Evolutionary conservation across 1,284 basidiomycete species (phyloP), one percentile per base, ranked within the genome.

Genomic region (Cryptococcus sp.): DNA sequence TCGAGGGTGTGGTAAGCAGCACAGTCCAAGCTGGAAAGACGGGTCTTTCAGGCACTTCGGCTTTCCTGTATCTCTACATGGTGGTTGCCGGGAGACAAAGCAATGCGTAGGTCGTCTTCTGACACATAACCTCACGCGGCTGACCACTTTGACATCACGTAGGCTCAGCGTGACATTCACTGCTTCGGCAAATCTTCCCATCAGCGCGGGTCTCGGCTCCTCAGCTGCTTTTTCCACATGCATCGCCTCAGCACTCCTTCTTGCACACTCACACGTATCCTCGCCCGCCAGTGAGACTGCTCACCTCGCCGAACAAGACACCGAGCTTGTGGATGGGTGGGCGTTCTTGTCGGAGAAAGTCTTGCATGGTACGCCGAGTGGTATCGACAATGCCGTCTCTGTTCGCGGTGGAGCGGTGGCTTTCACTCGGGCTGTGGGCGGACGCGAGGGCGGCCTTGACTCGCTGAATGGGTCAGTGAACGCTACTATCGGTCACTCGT

Each of bases 331-430:
- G 65, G 98, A 99, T 78, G 82, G 83, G 48, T 98, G 93, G 88
- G 93, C 96, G 19, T 99, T 97, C 79, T 81, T 97, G 50, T 85
- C 89, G 6, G 96, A 99, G 80, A 98, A 98, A 79, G 90, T 99
- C 40, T 81, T 98, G 52, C 96, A 99, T 75, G 96, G 96, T 3
- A 99, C 93, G 70, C 96, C 96, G 0, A 95, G 91, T 58, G 96
- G 96, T 20, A 91, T 99, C 38, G 96, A 99, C 78, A 99, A 99
- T 77, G 90, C 93, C 17, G 92, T 98, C 38, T 85, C 92, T 8
- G 90, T 93, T 0, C 91, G 89, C 70, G 96, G 96, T 19, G 95
- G 96, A 50, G 96, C 93, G 20, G 83, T 99, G 63, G 86, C 89
- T 23, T 99, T 96, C 78, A 91, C 89, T 5, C 86, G 91, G 52